Evolutionary conservation across 129 eudicot species (phyloP), one percentile per base, ranked within the genome.

Genomic region (Pulicaria dysenterica): DNA sequence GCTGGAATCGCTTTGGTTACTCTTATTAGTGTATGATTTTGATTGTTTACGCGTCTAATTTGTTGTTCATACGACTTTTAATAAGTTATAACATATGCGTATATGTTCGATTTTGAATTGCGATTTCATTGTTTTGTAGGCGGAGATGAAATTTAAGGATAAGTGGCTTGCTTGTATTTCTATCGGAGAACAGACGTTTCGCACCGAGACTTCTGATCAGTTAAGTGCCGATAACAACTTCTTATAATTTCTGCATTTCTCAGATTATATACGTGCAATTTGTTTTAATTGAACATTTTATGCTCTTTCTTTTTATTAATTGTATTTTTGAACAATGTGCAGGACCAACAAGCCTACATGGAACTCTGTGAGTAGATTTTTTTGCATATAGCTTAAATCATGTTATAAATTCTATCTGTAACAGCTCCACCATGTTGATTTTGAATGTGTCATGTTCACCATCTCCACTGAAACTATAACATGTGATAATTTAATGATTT

Each of bases 161-260:
- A 93, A 86, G 61, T 93, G 96, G 96, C 78, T 93, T 45, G 96
- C 96, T 19, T 93, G 98, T 78, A 71, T 93, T 63, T 83, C 98
- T 2, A 79, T 93, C 17, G 98, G 98, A 47, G 98, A 93, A 75
- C 98, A 93, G 81, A 93, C 98, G 14, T 93, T 83, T 71, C 90
- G 96, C 13, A 85, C 96, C 1, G 83, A 69, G 60, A 63, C 70
- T 14, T 87, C 96, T 77, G 89, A 93, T 51, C 86, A 90, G 98
- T 93, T 83, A 69, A 83, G 85, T 60, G 37, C 49, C 38, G 16
- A 11, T 67, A 15, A 58, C 58, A 4, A 59, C 16, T 5, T 70
- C 2, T 19, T 13, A 53, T 40, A 7, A 11, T 17, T 17, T 60
- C 48, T 37, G 12, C 11, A 51, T 14, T 38, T 59, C 10, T 2